phyloP scores from a whole-genome alignment of 1,139 yeast species.

The Sugiyamaella pinicola region DNA sequence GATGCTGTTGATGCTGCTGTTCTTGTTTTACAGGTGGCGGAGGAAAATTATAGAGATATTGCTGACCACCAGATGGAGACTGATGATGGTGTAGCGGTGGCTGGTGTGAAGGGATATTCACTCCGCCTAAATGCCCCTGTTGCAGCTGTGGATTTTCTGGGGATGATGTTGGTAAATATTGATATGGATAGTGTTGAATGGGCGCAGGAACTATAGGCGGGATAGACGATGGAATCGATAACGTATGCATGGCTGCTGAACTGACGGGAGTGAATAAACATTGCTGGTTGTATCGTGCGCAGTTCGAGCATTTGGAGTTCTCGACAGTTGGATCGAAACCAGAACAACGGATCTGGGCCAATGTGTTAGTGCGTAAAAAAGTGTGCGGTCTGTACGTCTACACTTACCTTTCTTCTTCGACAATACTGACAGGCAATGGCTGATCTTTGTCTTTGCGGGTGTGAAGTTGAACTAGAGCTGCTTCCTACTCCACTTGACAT shows the following conservation, averaged over 20 bases:
- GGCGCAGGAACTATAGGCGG: neutral
- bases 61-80: neutral
- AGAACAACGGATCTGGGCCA: slow-evolving; percentile 40
- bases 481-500: slow-evolving; percentile 25
- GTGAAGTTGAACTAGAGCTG: neutral
- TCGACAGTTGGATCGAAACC: slow-evolving; percentile 37
- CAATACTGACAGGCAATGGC: slow-evolving; percentile 42
- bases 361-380: too few species aligned
- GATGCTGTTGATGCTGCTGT: neutral
- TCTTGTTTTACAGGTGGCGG: slow-evolving; percentile 5
- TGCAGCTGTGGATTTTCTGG: slow-evolving; percentile 31
- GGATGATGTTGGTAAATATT: slow-evolving; percentile 17
- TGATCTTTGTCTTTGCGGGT: slow-evolving; percentile 31
- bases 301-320: slow-evolving; percentile 39
- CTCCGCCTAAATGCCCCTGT: neutral
- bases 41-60: slow-evolving; percentile 33
- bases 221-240: slow-evolving; percentile 15
- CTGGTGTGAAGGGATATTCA: neutral
- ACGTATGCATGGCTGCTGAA: slow-evolving; percentile 29
- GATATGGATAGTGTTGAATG: slow-evolving; percentile 7
- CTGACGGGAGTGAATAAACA: slow-evolving; percentile 44
- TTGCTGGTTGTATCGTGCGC: slow-evolving; percentile 40
- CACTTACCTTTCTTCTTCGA: slow-evolving; percentile 37
- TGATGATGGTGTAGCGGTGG: slow-evolving; percentile 13
- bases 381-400: too few species aligned